These are phyloP conservation scores for Aquilaria malaccensis DNA, from an alignment of 345 rosid species.

Conservation along the genomic window DNA sequence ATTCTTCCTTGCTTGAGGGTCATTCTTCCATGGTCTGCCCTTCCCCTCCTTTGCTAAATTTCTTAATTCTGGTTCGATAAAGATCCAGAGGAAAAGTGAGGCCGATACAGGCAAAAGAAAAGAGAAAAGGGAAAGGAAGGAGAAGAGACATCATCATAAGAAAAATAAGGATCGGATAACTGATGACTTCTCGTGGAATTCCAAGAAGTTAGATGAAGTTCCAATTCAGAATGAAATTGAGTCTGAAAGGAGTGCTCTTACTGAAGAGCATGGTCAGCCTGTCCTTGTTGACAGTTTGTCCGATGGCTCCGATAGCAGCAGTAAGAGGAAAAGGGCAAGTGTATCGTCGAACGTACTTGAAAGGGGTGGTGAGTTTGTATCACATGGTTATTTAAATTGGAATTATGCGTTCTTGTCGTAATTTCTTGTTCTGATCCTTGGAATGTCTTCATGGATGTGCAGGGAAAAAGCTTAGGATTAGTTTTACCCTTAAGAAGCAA, in stretches of 20 bases:
- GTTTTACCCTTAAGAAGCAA: slow-evolving; percentile 27
- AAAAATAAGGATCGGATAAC: slow-evolving; percentile 20
- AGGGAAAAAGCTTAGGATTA: slow-evolving; percentile 46
- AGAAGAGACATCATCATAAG: slow-evolving; percentile 25
- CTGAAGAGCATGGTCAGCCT: slow-evolving; percentile 55
- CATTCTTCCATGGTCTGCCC: background rate
- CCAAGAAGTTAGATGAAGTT: slow-evolving; percentile 26
- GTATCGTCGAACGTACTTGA: slow-evolving; percentile 13
- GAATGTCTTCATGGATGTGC: slow-evolving; percentile 11
- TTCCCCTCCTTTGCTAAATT: slow-evolving; percentile 9
- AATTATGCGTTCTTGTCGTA: background rate
- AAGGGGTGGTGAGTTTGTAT: slow-evolving; percentile 37
- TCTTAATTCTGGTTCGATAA: slow-evolving; percentile 17
- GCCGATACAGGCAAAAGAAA: slow-evolving; percentile 24
- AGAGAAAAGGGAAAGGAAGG: slow-evolving; percentile 16
- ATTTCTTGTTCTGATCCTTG: background rate
- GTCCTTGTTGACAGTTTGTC: slow-evolving; percentile 20
- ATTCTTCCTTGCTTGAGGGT: background rate
- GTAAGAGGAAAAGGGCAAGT: slow-evolving; percentile 34
- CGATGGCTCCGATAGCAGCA: slow-evolving; percentile 25
- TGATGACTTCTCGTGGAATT: slow-evolving; percentile 25
- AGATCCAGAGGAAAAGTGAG: slow-evolving; percentile 33
- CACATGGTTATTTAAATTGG: background rate
- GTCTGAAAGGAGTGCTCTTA: slow-evolving; percentile 47
- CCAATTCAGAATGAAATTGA: slow-evolving; percentile 30